These are phyloP conservation scores for Bertia moriformis DNA, from an alignment of 2,329 filamentous ascomycete genomes.

Conservation along the genomic window DNA sequence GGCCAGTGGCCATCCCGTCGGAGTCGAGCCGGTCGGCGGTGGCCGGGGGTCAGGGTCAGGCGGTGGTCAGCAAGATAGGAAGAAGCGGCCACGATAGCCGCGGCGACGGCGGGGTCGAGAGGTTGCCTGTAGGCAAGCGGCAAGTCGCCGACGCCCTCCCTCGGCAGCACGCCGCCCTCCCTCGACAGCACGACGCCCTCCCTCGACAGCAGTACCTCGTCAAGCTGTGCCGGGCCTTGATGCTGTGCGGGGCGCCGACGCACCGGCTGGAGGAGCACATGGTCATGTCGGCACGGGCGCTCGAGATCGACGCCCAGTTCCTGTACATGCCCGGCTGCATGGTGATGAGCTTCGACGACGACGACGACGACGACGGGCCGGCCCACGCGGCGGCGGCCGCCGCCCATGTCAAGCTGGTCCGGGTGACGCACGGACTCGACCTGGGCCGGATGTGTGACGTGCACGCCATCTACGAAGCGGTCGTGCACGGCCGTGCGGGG, in stretches of 20 bases:
- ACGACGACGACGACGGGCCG: no score
- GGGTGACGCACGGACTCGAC: conserved; percentile 54
- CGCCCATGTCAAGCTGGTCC: conserved; percentile 63
- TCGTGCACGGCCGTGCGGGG: conserved; percentile 58
- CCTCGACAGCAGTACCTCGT: conserved; percentile 49
- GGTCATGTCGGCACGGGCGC: conserved; percentile 49
- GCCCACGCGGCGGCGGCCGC: conserved; percentile 56
- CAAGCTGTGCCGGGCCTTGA: conserved; percentile 50
- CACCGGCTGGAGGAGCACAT: conserved; percentile 59
- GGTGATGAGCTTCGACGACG: conserved; percentile 56
- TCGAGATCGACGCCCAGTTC: conserved; percentile 55
- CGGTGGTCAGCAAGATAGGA: no score
- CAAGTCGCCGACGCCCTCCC: no score
- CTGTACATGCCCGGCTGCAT: conserved; percentile 58
- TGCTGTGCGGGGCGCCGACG: conserved; percentile 56
- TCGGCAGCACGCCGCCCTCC: no score
- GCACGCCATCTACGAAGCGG: conserved; percentile 67
- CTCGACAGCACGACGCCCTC: no score
- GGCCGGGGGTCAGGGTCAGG: no score
- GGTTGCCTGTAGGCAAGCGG: no score
- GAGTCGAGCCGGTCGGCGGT: no score
- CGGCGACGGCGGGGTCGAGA: no score
- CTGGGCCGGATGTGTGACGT: conserved; percentile 61
- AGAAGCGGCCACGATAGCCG: no score
- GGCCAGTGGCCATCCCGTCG: no score